A percentile compares a stretch with the other conserved stretches of the same genome.
These are phyloP conservation scores for Tolypocladium cylindrosporum DNA, from an alignment of 2,329 filamentous ascomycete species.

Conservation along the genomic window DNA sequence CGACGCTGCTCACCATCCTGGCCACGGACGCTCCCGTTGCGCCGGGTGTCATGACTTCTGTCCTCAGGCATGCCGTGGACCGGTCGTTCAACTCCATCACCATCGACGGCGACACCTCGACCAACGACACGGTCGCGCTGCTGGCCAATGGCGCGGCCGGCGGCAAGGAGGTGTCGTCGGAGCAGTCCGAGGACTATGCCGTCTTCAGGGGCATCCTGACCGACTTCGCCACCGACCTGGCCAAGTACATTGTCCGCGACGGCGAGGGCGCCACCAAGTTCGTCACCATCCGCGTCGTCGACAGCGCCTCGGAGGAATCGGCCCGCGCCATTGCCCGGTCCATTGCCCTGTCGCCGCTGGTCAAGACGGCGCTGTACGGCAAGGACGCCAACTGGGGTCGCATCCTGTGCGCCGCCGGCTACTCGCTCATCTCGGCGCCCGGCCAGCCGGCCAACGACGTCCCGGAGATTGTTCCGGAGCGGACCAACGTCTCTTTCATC, in stretches of 20 bases:
- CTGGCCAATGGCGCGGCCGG: conserved; percentile 93
- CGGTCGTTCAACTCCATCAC: conserved; percentile 94
- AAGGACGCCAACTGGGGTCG: conserved; percentile 98
- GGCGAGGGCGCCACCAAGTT: conserved; percentile 98
- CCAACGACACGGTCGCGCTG: conserved; percentile 90
- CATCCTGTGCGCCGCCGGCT: conserved; percentile 89
- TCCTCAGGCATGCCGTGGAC: conserved; percentile 66
- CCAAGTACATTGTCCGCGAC: conserved; percentile 88
- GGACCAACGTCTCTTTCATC: conserved; percentile 70
- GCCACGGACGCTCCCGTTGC: conserved; percentile 83
- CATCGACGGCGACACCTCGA: conserved; percentile 93
- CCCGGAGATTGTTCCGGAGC: conserved; percentile 54
- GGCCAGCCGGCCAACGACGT: conserved; percentile 48
- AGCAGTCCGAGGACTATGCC: conserved; percentile 51
- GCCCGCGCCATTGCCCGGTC: conserved; percentile 75
- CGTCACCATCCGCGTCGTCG: conserved; percentile 78
- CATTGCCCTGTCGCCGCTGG: conserved; percentile 83
- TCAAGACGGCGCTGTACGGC: conserved; percentile 95
- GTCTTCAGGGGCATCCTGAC: conserved; percentile 64
- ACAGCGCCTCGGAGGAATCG: conserved; percentile 57
- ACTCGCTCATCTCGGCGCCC: conserved; percentile 54
- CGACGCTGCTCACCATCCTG: conserved; percentile 82
- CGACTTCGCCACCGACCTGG: conserved; percentile 70
- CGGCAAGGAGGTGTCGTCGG: conserved; percentile 49
- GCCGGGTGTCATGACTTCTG: conserved; percentile 52